Evolutionary conservation across 352 stramenopile genomes (phyloP).

Genomic region (Pythium volutum): DNA sequence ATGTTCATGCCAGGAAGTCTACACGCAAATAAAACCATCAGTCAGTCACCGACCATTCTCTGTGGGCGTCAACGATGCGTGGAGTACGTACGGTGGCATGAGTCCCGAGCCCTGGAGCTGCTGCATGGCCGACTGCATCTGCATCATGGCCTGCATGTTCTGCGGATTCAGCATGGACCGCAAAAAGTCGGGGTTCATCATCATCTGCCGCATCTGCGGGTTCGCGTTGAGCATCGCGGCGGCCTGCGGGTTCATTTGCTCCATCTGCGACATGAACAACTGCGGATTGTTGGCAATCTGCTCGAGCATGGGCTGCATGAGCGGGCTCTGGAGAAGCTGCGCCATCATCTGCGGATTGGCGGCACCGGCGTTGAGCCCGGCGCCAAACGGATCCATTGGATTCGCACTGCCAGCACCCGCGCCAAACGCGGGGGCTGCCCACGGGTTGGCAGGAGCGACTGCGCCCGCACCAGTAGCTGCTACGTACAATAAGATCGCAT

Average conservation of each 20-base stretch:
- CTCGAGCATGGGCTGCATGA: slow-evolving; percentile 82
- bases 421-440: slow-evolving; percentile 8
- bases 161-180: slow-evolving; percentile 86
- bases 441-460: slow-evolving; percentile 52
- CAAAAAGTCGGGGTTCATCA: slow-evolving; percentile 87
- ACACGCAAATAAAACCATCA: neutral
- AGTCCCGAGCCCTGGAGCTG: slow-evolving; percentile 72
- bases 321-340: slow-evolving; percentile 83
- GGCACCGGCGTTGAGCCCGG: slow-evolving; percentile 21
- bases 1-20: slow-evolving; percentile 60
- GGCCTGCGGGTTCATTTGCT: slow-evolving; percentile 90
- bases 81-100: slow-evolving; percentile 50
- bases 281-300: slow-evolving; percentile 81
- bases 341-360: slow-evolving; percentile 74
- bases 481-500: neutral
- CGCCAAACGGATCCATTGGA: slow-evolving; percentile 12
- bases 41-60: no score
- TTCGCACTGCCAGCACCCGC: slow-evolving; percentile 20
- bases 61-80: no score
- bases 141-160: slow-evolving; percentile 90
- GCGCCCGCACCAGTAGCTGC: neutral
- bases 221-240: slow-evolving; percentile 83
- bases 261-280: slow-evolving; percentile 79
- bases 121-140: slow-evolving; percentile 88
- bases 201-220: slow-evolving; percentile 86